phyloP scores from a whole-genome alignment of 768 basidiomycete species.

The Calocybe gangraenosa region DNA sequence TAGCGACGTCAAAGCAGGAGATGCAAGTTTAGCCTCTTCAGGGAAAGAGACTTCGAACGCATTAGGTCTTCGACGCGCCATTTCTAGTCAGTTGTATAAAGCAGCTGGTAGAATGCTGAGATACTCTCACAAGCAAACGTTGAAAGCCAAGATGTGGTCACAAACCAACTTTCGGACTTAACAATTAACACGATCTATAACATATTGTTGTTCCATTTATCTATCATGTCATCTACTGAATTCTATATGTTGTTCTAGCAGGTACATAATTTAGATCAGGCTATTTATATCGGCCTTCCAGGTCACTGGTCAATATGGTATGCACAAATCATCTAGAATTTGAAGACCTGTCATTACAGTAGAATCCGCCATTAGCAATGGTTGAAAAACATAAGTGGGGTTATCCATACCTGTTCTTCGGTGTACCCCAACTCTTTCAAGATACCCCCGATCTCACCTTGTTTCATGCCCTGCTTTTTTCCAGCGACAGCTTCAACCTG shows the following conservation, averaged over 20 bases:
- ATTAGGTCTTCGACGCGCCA: slow-evolving; percentile 36
- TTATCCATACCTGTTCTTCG: slow-evolving; percentile 64
- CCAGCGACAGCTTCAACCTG: slow-evolving; percentile 90
- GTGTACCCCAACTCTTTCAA: slow-evolving; percentile 87
- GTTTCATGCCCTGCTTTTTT: slow-evolving; percentile 83
- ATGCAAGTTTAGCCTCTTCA: slow-evolving; percentile 25
- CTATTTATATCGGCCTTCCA: no score
- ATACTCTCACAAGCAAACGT: no score
- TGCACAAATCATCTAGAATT: slow-evolving; percentile 37
- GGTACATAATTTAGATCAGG: no score
- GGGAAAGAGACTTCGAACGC: slow-evolving; percentile 56
- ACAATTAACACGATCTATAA: no score
- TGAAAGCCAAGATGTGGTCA: no score
- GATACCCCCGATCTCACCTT: slow-evolving; percentile 78
- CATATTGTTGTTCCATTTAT: no score
- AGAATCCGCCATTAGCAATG: not conserved
- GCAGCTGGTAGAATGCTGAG: no score
- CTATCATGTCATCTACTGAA: no score
- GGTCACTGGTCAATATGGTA: no score
- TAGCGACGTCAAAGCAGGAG: slow-evolving; percentile 3
- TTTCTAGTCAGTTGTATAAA: no score
- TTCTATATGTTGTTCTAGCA: no score
- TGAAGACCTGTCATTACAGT: slow-evolving; percentile 29
- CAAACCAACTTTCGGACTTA: no score
- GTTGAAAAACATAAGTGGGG: not conserved